phyloP scores from a whole-genome alignment of 139 green algal species.

The Tetraselmis chui region DNA sequence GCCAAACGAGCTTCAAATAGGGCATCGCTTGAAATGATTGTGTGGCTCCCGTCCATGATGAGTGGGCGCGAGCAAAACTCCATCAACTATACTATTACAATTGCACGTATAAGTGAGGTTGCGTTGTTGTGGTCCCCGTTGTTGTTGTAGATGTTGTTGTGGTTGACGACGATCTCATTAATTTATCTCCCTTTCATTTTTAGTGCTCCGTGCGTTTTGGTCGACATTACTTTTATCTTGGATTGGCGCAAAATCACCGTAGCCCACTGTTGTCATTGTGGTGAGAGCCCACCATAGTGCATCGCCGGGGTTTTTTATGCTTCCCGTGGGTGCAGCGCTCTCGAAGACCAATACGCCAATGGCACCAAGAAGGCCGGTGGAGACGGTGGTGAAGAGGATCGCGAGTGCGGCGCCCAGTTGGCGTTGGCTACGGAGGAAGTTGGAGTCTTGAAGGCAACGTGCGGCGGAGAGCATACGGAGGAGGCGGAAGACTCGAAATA shows the following conservation, averaged over 20 bases:
- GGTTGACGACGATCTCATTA: too few relatives aligned
- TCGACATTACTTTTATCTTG: too few relatives aligned
- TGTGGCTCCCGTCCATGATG: too few relatives aligned
- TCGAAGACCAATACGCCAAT: not conserved
- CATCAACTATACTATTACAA: too few relatives aligned
- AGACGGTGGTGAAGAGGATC: not conserved
- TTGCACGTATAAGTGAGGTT: too few relatives aligned
- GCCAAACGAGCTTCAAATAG: too few relatives aligned
- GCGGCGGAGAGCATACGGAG: not conserved
- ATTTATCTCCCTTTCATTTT: too few relatives aligned
- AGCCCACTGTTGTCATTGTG: constrained; percentile 38
- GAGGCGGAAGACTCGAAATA: not conserved
- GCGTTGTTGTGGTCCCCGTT: too few relatives aligned
- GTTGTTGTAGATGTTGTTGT: too few relatives aligned
- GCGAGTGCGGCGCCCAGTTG: not conserved
- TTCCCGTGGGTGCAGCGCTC: not conserved
- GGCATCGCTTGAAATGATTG: too few relatives aligned
- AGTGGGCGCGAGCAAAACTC: too few relatives aligned
- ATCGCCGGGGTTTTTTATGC: constrained; percentile 10
- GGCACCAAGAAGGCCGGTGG: not conserved
- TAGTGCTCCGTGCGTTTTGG: too few relatives aligned
- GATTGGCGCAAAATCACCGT: constrained; percentile 31
- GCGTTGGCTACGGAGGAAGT: not conserved
- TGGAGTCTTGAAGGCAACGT: not conserved
- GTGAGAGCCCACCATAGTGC: constrained; percentile 34